Evolutionary conservation across 2,329 filamentous ascomycete species (phyloP), one percentile per base, ranked within the genome.

Genomic region (Ceratocystis papillata): DNA sequence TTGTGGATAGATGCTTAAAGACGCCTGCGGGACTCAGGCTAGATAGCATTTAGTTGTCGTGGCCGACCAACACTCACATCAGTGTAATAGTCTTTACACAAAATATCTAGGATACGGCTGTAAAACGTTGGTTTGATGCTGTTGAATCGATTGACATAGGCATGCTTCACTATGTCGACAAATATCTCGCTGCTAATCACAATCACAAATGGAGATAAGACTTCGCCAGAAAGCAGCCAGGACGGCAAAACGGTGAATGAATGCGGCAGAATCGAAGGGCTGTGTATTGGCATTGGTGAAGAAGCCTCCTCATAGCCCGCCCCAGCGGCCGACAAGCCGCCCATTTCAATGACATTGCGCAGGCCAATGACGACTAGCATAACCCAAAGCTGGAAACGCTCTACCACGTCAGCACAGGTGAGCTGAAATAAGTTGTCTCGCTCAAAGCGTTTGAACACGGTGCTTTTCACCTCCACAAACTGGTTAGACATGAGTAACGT

Each of bases 61-160:
- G 12, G 20, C 48, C 25, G 20, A 22, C 8, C 7, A 50, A 50
- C 2, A 74, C 85, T 76, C 73, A 88, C 87, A 73, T 96, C 93
- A 0, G 91, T 93, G 74, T 99, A 99, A 76, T 99, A 99, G 74
- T 99, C 94, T 75, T 97, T 97, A 70, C 91, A 92, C 6, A 99
- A 78, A 3, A 99, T 89, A 73, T 99, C 95, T 17, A 97, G 82
- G 73, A 94, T 96, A 28, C 91, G 85, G 64, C 85, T 83, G 74
- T 99, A 99, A 66, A 99, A 88, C 5, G 83, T 84, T 2, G 94
- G 94, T 69, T 94, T 93, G 70, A 92, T 91, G 71, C 96, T 96
- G 79, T 99, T 99, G 79, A 99, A 99, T 74, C 99, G 99, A 73
- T 87, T 92, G 74, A 99, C 95, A 74, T 97, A 99, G 25, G 90